phyloP scores from a whole-genome alignment of 1,139 yeast genomes.

The Geotrichum macrosporum region DNA sequence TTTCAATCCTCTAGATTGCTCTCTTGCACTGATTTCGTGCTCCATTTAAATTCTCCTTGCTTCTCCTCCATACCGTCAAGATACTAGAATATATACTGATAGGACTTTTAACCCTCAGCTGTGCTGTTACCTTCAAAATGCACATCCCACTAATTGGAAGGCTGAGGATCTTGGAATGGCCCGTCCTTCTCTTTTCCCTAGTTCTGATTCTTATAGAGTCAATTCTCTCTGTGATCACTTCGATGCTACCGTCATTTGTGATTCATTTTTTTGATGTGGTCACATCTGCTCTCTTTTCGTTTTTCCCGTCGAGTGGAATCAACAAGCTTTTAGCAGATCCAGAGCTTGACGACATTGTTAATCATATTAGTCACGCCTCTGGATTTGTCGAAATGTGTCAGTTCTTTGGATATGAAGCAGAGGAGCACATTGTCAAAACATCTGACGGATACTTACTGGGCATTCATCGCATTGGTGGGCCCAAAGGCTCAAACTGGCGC shows the following conservation, averaged over 20 bases:
- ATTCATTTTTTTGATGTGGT: constrained; percentile 30
- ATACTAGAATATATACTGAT: not conserved
- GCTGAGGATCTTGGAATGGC: constrained; percentile 34
- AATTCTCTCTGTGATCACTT: constrained; percentile 34
- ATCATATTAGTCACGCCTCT: constrained; percentile 31
- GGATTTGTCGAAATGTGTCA: constrained; percentile 64
- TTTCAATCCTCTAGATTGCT: too few species aligned
- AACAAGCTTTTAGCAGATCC: constrained; percentile 26
- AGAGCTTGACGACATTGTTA: constrained; percentile 26
- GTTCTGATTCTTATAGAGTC: constrained; percentile 35
- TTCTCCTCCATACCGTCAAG: not conserved
- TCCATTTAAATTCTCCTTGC: not conserved
- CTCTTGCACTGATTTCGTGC: too few species aligned
- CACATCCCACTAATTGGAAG: constrained; percentile 33
- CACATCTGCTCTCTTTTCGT: constrained; percentile 24
- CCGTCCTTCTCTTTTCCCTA: constrained; percentile 34
- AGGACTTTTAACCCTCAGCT: not conserved
- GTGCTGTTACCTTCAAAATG: constrained; percentile 24
- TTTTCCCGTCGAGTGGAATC: constrained; percentile 24
- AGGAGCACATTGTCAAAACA: constrained; percentile 68
- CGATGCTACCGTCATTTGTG: constrained; percentile 33
- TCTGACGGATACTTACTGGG: constrained; percentile 53
- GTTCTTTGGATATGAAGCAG: constrained; percentile 57
- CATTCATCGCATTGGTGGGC: constrained; percentile 48
- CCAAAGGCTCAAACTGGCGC: constrained; percentile 42